phyloP scores from a whole-genome alignment of 345 rosid genomes.

The Triadica sebifera region DNA sequence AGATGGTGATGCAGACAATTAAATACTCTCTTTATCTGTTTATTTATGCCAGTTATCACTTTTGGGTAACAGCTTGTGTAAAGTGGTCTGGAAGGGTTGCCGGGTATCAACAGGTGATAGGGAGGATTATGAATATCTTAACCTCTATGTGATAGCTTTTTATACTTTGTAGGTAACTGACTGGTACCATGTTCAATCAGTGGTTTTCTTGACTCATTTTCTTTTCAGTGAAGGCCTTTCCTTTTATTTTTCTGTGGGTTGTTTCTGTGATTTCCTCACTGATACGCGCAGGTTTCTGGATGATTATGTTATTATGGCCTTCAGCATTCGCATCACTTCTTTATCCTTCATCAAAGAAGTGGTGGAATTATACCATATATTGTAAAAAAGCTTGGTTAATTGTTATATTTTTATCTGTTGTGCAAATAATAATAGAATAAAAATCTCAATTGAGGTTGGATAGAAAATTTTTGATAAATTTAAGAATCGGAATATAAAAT shows the following conservation, averaged over 20 bases:
- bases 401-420: too few species aligned
- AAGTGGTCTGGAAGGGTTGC: constrained; percentile 37
- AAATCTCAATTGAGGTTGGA: too few species aligned
- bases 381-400: too few species aligned
- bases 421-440: too few species aligned
- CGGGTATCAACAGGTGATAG: constrained; percentile 21
- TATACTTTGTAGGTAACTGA: constrained; percentile 25
- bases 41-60: constrained; percentile 9
- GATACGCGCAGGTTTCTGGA: constrained; percentile 13
- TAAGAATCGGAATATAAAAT: too few species aligned
- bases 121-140: constrained; percentile 21
- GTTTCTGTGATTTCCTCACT: constrained; percentile 21
- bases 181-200: constrained; percentile 13
- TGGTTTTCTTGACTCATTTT: constrained; percentile 21
- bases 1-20: constrained; percentile 32
- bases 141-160: constrained; percentile 23
- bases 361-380: too few species aligned
- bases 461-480: too few species aligned
- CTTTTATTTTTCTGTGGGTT: not conserved
- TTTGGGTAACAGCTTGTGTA: constrained; percentile 29
- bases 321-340: constrained; percentile 2
- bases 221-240: constrained; percentile 16
- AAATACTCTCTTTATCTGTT: constrained; percentile 1
- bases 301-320: constrained; percentile 12
- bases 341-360: not conserved